A percentile compares a stretch with the other conserved stretches of the same genome.
These are phyloP conservation scores for Emergomyces africanus DNA, from an alignment of 2,329 filamentous ascomycete species.

Conservation along the genomic window DNA sequence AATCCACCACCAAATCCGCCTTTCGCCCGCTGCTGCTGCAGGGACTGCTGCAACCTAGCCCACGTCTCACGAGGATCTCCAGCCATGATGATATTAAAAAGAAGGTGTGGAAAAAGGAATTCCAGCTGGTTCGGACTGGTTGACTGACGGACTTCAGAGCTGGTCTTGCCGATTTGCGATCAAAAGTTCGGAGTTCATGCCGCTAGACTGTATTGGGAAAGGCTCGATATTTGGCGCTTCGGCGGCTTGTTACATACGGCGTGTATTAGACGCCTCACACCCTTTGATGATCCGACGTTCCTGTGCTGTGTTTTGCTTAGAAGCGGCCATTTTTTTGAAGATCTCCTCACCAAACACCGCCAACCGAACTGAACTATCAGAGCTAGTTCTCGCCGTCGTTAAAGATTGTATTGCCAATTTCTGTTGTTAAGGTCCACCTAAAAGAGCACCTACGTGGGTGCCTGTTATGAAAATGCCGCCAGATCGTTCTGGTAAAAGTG, in stretches of 20 bases:
- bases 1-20: constrained; percentile 37
- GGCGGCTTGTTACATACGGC: background rate
- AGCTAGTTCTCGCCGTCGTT: background rate
- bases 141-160: background rate
- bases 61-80: constrained; percentile 54
- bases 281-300: background rate
- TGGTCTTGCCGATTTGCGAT: background rate
- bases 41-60: constrained; percentile 50
- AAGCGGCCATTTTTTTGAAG: too few species aligned
- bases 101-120: constrained; percentile 5
- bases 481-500: constrained; percentile 32
- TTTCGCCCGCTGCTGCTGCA: constrained; percentile 41
- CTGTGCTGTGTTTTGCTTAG: too few species aligned
- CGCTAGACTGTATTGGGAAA: constrained; percentile 9
- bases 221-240: background rate
- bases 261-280: background rate
- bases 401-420: background rate
- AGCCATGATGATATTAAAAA: constrained; percentile 23
- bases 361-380: background rate
- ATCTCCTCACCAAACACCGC: background rate
- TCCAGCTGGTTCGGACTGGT: background rate
- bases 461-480: constrained; percentile 27
- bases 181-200: constrained; percentile 9
- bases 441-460: background rate
- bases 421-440: background rate